phyloP scores from a whole-genome alignment of 345 rosid genomes.

The Moricandia moricandioides region DNA sequence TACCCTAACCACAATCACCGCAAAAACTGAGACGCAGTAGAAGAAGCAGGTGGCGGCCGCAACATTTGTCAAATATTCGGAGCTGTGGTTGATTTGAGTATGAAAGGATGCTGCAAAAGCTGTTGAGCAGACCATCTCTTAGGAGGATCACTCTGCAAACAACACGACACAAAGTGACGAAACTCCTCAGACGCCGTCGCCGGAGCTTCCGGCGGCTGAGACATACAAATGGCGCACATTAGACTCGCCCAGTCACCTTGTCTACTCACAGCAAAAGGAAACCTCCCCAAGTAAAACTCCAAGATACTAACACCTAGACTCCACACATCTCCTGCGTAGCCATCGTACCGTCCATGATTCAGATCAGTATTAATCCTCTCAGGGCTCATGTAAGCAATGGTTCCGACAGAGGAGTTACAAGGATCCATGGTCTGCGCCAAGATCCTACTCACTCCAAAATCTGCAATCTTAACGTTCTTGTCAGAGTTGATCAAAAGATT shows the following conservation, averaged over 20 bases:
- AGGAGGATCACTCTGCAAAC: conserved; percentile 83
- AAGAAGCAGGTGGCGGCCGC: too few species aligned
- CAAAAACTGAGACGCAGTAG: too few species aligned
- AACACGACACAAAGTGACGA: conserved; percentile 61
- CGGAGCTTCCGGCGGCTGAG: conserved; percentile 89
- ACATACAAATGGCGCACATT: conserved; percentile 91
- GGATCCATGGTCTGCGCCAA: conserved; percentile 94
- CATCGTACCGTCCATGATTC: conserved; percentile 78
- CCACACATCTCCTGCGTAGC: conserved; percentile 86
- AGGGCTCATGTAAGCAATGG: conserved; percentile 97
- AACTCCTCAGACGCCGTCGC: conserved; percentile 66
- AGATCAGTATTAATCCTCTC: conserved; percentile 91
- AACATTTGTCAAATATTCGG: background rate
- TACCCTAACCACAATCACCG: too few species aligned
- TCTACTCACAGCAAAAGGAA: conserved; percentile 66
- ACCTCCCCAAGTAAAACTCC: conserved; percentile 83
- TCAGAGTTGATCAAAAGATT: conserved; percentile 69
- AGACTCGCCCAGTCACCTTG: conserved; percentile 97
- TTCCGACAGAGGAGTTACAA: conserved; percentile 89
- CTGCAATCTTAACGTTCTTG: conserved; percentile 79
- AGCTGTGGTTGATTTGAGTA: conserved; percentile 41
- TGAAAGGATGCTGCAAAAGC: conserved; percentile 80
- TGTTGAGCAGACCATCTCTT: conserved; percentile 64
- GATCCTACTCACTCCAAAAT: conserved; percentile 86
- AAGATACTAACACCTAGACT: conserved; percentile 84